phyloP scores from a whole-genome alignment of 176 grass and related monocot species.

The Rhynchospora tenuis region DNA sequence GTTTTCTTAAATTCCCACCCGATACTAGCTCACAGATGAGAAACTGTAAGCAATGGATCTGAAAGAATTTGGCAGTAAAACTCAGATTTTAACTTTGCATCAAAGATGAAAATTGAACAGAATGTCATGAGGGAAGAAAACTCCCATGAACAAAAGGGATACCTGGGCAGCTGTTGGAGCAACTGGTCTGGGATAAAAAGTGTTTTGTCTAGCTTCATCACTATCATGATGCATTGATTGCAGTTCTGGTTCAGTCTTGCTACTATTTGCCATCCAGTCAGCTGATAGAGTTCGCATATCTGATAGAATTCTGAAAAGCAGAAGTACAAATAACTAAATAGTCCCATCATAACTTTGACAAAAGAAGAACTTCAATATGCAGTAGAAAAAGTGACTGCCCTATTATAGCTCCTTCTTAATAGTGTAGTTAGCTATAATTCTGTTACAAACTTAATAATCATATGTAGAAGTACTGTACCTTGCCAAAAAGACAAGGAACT shows the following conservation, averaged over 20 bases:
- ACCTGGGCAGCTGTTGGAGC: conserved; percentile 97
- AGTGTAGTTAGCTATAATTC: not conserved
- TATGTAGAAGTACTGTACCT: not conserved
- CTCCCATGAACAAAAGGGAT: conserved; percentile 18
- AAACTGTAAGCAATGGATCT: conserved; percentile 98
- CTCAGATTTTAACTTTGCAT: not conserved
- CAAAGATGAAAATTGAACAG: conserved; percentile 26
- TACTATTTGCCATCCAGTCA: conserved; percentile 98
- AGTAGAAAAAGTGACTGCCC: not conserved
- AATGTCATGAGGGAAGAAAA: conserved; percentile 15
- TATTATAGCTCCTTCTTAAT: not conserved
- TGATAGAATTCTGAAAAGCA: conserved; percentile 88
- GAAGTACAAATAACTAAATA: conserved; percentile 30
- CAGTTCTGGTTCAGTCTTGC: conserved; percentile 68
- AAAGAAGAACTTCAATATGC: not conserved
- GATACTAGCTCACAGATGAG: conserved; percentile 94
- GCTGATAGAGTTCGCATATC: conserved; percentile 98
- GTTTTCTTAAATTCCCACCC: conserved; percentile 90
- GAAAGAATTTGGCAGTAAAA: conserved; percentile 26
- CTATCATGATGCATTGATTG: conserved; percentile 67
- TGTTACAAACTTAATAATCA: not conserved
- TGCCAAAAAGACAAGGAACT: not conserved
- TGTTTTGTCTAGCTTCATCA: conserved; percentile 65
- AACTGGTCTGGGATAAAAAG: conserved; percentile 92
- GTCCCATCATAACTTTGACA: not conserved